These are phyloP conservation scores for Flaveria linearis DNA, from an alignment of 129 eudicot species.

Conservation along the genomic window DNA sequence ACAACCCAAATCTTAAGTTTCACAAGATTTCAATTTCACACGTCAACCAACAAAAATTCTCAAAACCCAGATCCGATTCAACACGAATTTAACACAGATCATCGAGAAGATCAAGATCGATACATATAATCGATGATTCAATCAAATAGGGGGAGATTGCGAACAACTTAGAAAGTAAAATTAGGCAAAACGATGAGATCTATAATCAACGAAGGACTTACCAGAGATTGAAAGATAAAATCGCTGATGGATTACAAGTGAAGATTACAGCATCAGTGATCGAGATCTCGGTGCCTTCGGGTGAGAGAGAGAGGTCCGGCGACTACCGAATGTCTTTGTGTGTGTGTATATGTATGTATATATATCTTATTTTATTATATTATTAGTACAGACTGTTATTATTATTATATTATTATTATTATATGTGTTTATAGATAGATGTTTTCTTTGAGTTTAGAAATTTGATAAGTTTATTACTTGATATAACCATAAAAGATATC, in stretches of 20 bases:
- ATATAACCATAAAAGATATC: neutral
- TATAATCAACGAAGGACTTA: slow-evolving; percentile 25
- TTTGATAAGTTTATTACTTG: neutral
- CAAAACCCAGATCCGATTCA: slow-evolving; percentile 40
- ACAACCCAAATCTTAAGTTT: neutral
- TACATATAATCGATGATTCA: slow-evolving; percentile 19
- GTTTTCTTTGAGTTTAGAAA: neutral
- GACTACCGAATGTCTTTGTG: slow-evolving; percentile 13
- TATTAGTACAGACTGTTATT: too few species aligned
- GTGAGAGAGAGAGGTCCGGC: slow-evolving; percentile 21
- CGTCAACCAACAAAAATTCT: slow-evolving; percentile 21
- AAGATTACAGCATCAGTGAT: slow-evolving; percentile 7
- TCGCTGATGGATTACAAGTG: slow-evolving; percentile 6
- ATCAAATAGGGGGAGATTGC: neutral
- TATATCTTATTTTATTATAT: too few species aligned
- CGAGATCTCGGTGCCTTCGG: slow-evolving; percentile 6
- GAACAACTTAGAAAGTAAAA: neutral
- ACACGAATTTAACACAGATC: neutral
- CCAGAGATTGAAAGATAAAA: slow-evolving; percentile 30
- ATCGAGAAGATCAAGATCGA: slow-evolving; percentile 30
- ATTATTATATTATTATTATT: too few species aligned
- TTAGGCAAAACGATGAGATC: neutral
- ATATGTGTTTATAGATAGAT: neutral
- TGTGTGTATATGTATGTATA: neutral
- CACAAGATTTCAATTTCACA: slow-evolving; percentile 9